These are phyloP conservation scores for Hypomontagnella submonticulosa DNA, from an alignment of 495 filamentous ascomycete genomes.

Conservation along the genomic window DNA sequence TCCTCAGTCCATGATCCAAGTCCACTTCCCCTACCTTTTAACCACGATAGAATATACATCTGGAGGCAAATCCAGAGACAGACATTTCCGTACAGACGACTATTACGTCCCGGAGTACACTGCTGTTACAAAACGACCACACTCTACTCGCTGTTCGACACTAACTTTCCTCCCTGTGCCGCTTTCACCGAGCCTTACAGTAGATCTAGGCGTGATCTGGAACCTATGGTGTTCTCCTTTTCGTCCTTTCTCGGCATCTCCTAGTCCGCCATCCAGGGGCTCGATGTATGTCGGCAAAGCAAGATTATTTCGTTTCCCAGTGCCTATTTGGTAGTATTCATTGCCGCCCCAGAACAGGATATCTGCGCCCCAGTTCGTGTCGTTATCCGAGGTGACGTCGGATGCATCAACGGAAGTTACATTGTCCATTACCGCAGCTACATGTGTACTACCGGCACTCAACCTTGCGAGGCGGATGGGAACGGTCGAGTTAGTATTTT, in stretches of 20 bases:
- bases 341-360: constrained; percentile 94
- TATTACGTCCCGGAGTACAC: constrained; percentile 70
- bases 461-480: constrained; percentile 82
- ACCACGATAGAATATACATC: constrained; percentile 30
- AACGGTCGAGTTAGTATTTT: constrained; percentile 68
- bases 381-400: constrained; percentile 63
- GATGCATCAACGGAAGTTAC: constrained; percentile 69
- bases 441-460: constrained; percentile 81
- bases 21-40: constrained; percentile 13
- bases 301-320: constrained; percentile 84
- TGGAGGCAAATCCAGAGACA: constrained; percentile 1
- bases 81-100: neutral
- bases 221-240: constrained; percentile 76
- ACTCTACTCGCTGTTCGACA: constrained; percentile 89
- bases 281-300: constrained; percentile 79
- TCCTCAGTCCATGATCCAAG: constrained; percentile 21
- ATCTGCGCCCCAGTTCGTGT: constrained; percentile 86
- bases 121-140: constrained; percentile 83
- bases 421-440: constrained; percentile 83
- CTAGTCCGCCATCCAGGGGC: constrained; percentile 69
- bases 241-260: constrained; percentile 58
- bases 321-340: constrained; percentile 92
- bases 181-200: constrained; percentile 69
- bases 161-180: constrained; percentile 72
- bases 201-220: constrained; percentile 84